Conservation (phyloP, 2,329 filamentous ascomycete species). For the Knufia petricola region DNA sequence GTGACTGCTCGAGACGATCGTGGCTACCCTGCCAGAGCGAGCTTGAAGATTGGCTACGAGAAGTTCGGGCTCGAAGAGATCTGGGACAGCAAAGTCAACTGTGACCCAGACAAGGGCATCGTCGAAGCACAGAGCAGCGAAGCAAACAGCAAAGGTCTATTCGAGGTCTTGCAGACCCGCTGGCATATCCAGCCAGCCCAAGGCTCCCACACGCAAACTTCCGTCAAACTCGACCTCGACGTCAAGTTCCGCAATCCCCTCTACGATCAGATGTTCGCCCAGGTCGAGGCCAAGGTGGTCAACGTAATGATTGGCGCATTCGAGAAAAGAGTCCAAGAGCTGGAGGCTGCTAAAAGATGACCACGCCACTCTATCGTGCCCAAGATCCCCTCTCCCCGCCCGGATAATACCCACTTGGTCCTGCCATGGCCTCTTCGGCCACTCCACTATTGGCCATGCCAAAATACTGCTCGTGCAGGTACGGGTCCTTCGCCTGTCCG, state of each 20-base stretch:
- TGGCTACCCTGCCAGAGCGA: conserved; percentile 58
- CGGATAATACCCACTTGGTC: background rate
- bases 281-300: conserved; percentile 75
- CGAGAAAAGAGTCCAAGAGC: conserved; percentile 62
- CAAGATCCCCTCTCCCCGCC: conserved; percentile 1
- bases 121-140: conserved; percentile 59
- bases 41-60: conserved; percentile 77
- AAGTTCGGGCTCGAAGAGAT: conserved; percentile 59
- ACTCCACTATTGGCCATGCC: conserved; percentile 13
- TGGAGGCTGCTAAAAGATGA: conserved; percentile 26
- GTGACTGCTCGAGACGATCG: conserved; percentile 64
- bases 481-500: conserved; percentile 18
- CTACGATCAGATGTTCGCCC: conserved; percentile 70
- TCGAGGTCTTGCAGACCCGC: conserved; percentile 36
- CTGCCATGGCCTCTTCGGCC: conserved; percentile 1
- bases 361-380: background rate
- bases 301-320: conserved; percentile 88
- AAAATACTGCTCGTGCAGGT: conserved; percentile 23
- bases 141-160: conserved; percentile 47
- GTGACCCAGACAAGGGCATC: conserved; percentile 54
- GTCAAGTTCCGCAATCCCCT: conserved; percentile 85
- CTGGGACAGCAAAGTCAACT: conserved; percentile 72
- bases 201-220: conserved; percentile 44
- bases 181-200: conserved; percentile 35
- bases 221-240: conserved; percentile 65